A percentile compares a stretch with the other conserved stretches of the same genome.
Evolutionary conservation across 2,329 filamentous ascomycete species (phyloP).

Genomic region (Pseudogymnoascus sp.): DNA sequence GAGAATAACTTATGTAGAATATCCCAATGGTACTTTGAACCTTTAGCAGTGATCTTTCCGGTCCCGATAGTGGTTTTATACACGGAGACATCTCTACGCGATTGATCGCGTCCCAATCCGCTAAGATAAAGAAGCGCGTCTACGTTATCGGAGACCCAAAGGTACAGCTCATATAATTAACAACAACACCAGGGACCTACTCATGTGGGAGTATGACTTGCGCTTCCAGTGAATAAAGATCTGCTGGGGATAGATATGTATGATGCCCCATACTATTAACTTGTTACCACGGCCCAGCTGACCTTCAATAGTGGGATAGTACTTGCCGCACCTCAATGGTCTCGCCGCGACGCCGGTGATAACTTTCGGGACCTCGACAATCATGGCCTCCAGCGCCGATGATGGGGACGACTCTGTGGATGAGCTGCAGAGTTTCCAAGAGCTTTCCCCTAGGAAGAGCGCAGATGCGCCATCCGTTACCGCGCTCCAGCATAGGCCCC

Average conservation of each 20-base stretch:
- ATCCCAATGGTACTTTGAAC: neutral
- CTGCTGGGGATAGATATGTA: neutral
- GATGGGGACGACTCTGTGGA: constrained; percentile 7
- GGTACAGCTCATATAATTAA: neutral
- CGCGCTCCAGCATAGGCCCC: neutral
- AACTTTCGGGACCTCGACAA: neutral
- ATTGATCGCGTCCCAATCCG: constrained; percentile 3
- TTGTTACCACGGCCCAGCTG: neutral
- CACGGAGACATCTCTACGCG: neutral
- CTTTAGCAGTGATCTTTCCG: neutral
- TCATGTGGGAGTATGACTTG: neutral
- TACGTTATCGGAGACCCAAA: constrained; percentile 6
- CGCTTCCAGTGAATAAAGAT: neutral
- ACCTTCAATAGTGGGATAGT: neutral
- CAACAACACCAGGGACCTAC: neutral
- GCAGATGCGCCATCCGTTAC: neutral
- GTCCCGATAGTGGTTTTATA: neutral
- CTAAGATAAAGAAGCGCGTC: constrained; percentile 10
- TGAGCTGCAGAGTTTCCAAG: neutral
- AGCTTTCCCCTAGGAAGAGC: neutral
- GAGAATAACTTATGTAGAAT: neutral
- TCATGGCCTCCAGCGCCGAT: neutral
- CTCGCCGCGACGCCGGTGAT: neutral
- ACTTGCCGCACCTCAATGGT: neutral
- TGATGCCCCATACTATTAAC: neutral